Conservation (phyloP, 768 basidiomycete species). For the Termitomyces sp. region DNA sequence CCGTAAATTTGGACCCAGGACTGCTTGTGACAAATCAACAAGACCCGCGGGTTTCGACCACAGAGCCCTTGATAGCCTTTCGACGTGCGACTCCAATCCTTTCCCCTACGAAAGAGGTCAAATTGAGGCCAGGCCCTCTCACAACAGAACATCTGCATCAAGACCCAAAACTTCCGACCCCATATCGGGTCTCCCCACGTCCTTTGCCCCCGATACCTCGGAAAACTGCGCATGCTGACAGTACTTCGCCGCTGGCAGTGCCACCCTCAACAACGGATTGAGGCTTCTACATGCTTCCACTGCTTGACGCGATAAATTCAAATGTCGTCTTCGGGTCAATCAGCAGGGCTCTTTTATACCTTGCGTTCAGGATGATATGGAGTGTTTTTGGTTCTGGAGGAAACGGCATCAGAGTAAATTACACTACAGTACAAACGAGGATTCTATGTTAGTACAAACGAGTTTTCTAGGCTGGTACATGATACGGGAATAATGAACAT, state of each 20-base stretch:
- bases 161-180: neutral
- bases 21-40: neutral
- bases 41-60: neutral
- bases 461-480: neutral
- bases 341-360: neutral
- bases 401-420: too few species aligned
- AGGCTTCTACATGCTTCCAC: neutral
- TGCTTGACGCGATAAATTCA: neutral
- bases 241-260: neutral
- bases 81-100: neutral
- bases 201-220: conserved; percentile 4
- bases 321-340: neutral
- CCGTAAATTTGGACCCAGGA: too few species aligned
- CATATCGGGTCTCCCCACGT: neutral
- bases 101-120: neutral
- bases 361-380: neutral
- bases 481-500: neutral
- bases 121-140: neutral
- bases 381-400: too few species aligned
- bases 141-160: neutral
- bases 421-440: neutral
- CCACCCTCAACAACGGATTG: neutral
- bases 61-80: neutral
- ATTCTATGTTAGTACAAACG: neutral
- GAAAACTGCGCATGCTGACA: neutral